A percentile compares a stretch with the other conserved stretches of the same genome.
These are phyloP conservation scores for Hirschfeldia incana DNA, from an alignment of 345 rosid species.

Conservation along the genomic window DNA sequence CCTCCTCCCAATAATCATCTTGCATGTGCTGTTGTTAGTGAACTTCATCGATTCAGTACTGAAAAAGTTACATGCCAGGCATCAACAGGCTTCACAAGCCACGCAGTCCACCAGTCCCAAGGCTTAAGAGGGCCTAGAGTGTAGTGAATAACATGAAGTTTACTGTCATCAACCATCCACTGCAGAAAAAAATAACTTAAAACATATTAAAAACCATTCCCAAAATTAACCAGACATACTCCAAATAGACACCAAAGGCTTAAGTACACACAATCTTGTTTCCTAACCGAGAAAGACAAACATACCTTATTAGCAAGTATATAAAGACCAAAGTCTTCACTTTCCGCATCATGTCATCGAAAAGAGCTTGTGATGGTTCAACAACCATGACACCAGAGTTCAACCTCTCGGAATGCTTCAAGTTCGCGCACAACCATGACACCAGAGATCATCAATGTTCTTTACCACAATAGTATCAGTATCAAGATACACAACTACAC, in stretches of 20 bases:
- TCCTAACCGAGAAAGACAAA: not conserved
- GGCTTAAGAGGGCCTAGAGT: conserved; percentile 97
- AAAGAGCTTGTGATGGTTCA: conserved; percentile 75
- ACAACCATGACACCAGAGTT: conserved; percentile 98
- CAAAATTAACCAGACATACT: not conserved
- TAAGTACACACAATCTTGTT: not conserved
- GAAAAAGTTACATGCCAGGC: conserved; percentile 99
- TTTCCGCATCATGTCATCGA: conserved; percentile 82
- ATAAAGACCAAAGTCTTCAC: conserved; percentile 87
- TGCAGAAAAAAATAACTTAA: conserved; percentile 40
- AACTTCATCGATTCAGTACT: conserved; percentile 16
- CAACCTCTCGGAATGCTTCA: conserved; percentile 94
- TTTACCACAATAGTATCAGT: conserved; percentile 96
- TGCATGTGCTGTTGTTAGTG: conserved; percentile 25
- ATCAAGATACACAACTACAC: conserved; percentile 88
- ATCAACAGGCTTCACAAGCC: conserved; percentile 95
- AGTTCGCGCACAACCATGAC: conserved; percentile 82
- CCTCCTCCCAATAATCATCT: conserved; percentile 47
- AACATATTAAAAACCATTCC: not conserved
- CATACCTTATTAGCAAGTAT: conserved; percentile 97
- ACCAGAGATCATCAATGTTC: conserved; percentile 85
- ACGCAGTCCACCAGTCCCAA: conserved; percentile 99
- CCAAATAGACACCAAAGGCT: conserved; percentile 1
- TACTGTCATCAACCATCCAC: conserved; percentile 98
- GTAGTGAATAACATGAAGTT: conserved; percentile 88